A percentile compares a stretch with the other conserved stretches of the same genome.
phyloP scores from a whole-genome alignment of 2,329 filamentous ascomycete species.

The Xylaria polymorpha region DNA sequence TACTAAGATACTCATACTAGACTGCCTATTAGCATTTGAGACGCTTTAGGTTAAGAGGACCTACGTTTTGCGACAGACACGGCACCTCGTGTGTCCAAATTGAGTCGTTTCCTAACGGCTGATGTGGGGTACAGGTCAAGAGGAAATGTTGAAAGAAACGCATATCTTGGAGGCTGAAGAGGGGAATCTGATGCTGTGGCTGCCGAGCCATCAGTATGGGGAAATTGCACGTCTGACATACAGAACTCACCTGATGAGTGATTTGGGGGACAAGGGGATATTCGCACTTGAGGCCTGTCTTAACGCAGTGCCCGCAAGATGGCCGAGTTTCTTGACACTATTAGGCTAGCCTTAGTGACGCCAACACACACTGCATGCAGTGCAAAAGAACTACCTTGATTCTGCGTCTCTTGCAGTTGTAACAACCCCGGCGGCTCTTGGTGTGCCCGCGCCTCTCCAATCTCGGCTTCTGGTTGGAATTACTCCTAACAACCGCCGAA shows the following conservation, averaged over 20 bases:
- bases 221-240: neutral
- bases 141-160: slow-evolving; percentile 76
- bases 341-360: slow-evolving; percentile 23
- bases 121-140: slow-evolving; percentile 69
- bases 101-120: slow-evolving; percentile 72
- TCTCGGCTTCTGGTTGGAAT: slow-evolving; percentile 52
- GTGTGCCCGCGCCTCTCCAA: slow-evolving; percentile 71
- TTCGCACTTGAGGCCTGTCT: slow-evolving; percentile 71
- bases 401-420: slow-evolving; percentile 73
- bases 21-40: slow-evolving; percentile 22
- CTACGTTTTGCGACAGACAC: slow-evolving; percentile 72
- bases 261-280: slow-evolving; percentile 66
- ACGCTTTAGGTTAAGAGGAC: slow-evolving; percentile 39
- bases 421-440: slow-evolving; percentile 74
- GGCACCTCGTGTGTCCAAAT: slow-evolving; percentile 76
- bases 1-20: slow-evolving; percentile 47
- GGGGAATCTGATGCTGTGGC: slow-evolving; percentile 67
- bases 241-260: slow-evolving; percentile 59
- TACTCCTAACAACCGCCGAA: slow-evolving; percentile 29
- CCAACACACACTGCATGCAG: neutral
- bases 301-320: slow-evolving; percentile 71
- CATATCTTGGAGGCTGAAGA: slow-evolving; percentile 73
- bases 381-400: slow-evolving; percentile 64
- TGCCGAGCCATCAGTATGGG: slow-evolving; percentile 46
- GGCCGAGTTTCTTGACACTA: slow-evolving; percentile 75